Evolutionary conservation across 345 rosid species (phyloP).

Genomic region (Hirschfeldia incana): DNA sequence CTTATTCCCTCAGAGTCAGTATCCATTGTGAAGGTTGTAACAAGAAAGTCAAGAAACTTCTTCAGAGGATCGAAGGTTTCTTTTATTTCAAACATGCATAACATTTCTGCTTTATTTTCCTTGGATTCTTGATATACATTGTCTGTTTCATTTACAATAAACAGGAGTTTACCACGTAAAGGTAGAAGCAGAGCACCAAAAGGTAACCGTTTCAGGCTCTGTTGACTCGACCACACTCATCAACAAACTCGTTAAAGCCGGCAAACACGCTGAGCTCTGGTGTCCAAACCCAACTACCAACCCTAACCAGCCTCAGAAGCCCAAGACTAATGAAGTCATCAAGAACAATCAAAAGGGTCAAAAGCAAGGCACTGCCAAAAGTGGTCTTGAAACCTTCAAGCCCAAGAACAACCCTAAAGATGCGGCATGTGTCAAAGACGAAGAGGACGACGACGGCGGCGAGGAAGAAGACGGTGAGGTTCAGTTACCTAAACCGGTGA

Average conservation of each 20-base stretch:
- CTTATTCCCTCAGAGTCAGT: constrained; percentile 71
- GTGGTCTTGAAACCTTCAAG: constrained; percentile 45
- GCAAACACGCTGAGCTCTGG: constrained; percentile 82
- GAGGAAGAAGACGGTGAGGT: constrained; percentile 45
- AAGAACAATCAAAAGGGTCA: constrained; percentile 48
- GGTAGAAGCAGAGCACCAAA: constrained; percentile 76
- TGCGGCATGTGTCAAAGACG: constrained; percentile 40
- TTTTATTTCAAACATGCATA: constrained; percentile 23
- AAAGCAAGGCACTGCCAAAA: constrained; percentile 51
- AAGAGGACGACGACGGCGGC: constrained; percentile 49
- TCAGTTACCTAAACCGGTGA: constrained; percentile 37
- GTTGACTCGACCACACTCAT: constrained; percentile 67
- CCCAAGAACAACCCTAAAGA: constrained; percentile 49
- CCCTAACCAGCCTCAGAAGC: constrained; percentile 45
- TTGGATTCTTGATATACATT: constrained; percentile 18
- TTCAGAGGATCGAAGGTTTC: constrained; percentile 83
- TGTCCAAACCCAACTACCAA: constrained; percentile 54
- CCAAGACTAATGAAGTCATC: constrained; percentile 49
- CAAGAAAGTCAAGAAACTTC: constrained; percentile 79
- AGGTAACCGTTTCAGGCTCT: constrained; percentile 67
- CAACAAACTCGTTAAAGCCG: constrained; percentile 65
- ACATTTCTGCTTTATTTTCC: background rate
- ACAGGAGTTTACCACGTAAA: constrained; percentile 72
- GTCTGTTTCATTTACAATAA: background rate
- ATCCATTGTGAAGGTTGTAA: constrained; percentile 88